Evolutionary conservation across 495 filamentous ascomycete genomes (phyloP), one percentile per base, ranked within the genome.

Genomic region (Aspergillus heteromorphus): DNA sequence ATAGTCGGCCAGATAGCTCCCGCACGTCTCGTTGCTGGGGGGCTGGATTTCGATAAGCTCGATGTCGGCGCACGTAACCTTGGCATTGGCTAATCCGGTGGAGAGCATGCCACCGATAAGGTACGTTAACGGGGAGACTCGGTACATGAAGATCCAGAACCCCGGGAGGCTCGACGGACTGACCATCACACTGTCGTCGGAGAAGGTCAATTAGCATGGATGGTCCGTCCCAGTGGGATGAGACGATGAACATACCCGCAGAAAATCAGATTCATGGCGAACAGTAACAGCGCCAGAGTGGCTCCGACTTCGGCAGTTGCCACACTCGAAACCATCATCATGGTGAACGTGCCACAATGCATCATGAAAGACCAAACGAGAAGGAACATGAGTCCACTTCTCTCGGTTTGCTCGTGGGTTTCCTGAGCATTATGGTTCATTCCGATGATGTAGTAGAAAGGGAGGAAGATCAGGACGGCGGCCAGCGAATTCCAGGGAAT

Each of bases 131-230:
- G 75, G 76, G 2, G 65, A 68, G 9, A 72, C 57, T 43, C 63
- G 69, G 61, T 78, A 76, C 75, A 78, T 79, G 73, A 87, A 88
- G 55, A 83, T 84, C 84, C 85, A 89, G 75, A 88, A 89, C 8
- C 77, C 69, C 3, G 85, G 84, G 13, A 86, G 70, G 6, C 69
- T 73, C 11, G 67, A 57, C 0, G 85, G 81, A 20, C 58, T 73
- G 41, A 80, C 79, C 58, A 89, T 78, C 48, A 88, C 83, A 73
- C 42, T 45, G 23, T 25, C 2, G 7, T 1, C 2, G 16, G 40
- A 40, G 4, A 43, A 6, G n/a, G n/a, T n/a, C 6, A 20, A 17
- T 19, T 43, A 43, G 40, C 8, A 43, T 5, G 2, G 2, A 9
- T 4, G 6, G 11, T 6, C 4, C 11, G 40, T 16, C 2, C 1